Conservation (phyloP, 2,329 filamentous ascomycete genomes). For the Chrysosporium keratinophilum region DNA sequence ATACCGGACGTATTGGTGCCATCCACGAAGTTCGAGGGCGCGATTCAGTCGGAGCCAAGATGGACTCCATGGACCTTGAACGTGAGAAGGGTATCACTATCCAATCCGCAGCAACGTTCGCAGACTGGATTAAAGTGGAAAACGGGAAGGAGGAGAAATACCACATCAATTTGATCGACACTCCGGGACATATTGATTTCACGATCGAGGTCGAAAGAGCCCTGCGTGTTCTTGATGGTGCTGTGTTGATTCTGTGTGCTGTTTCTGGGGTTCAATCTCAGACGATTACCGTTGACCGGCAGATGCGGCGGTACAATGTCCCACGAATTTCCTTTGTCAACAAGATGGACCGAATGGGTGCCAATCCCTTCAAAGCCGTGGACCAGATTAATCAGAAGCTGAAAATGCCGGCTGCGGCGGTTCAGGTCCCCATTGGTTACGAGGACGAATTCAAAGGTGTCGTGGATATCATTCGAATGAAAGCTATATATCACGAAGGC, state of each 20-base stretch:
- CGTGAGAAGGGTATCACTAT: slow-evolving; percentile 98
- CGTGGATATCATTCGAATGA: slow-evolving; percentile 86
- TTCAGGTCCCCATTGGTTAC: slow-evolving; percentile 86
- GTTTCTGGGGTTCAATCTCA: slow-evolving; percentile 96
- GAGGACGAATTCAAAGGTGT: slow-evolving; percentile 91
- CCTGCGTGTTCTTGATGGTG: slow-evolving; percentile 85
- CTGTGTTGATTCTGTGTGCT: slow-evolving; percentile 96
- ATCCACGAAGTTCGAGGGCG: slow-evolving; percentile 90
- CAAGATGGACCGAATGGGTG: slow-evolving; percentile 99
- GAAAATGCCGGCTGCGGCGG: slow-evolving; percentile 79
- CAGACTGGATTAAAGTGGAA: slow-evolving; percentile 85
- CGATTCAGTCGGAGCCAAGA: slow-evolving; percentile 93
- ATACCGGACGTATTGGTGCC: slow-evolving; percentile 89
- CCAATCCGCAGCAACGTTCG: slow-evolving; percentile 94
- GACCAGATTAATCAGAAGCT: slow-evolving; percentile 97
- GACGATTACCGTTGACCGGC: slow-evolving; percentile 93
- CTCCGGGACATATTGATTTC: slow-evolving; percentile 96
- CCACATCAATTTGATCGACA: slow-evolving; percentile 98
- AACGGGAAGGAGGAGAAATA: slow-evolving; percentile 79
- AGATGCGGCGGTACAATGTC: slow-evolving; percentile 98
- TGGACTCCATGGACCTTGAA: slow-evolving; percentile 99
- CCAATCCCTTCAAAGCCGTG: slow-evolving; percentile 94
- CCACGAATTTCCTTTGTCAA: slow-evolving; percentile 94
- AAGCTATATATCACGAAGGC: slow-evolving; percentile 85
- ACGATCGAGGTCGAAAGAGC: slow-evolving; percentile 97